These are phyloP conservation scores for Amphicarpaea edgeworthii DNA, from an alignment of 306 rosid species.

Conservation along the genomic window DNA sequence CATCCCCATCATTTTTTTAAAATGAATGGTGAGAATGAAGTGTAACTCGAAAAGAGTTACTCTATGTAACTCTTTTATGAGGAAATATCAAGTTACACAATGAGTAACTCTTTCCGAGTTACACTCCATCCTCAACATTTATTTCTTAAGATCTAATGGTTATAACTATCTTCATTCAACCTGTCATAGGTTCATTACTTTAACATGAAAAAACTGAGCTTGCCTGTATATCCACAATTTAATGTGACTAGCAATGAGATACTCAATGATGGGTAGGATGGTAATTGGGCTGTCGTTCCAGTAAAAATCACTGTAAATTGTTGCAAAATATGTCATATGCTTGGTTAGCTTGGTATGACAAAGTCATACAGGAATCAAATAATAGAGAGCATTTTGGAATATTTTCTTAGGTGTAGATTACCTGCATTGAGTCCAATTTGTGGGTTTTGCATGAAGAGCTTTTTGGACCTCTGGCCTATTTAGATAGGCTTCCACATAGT, in stretches of 20 bases:
- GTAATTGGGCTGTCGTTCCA: conserved; percentile 49
- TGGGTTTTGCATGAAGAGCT: conserved; percentile 63
- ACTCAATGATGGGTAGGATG: conserved; percentile 42
- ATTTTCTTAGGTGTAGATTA: conserved; percentile 11
- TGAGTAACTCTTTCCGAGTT: no score
- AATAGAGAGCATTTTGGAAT: no score
- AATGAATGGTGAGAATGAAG: no score
- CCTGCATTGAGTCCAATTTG: conserved; percentile 60
- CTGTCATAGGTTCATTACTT: neutral
- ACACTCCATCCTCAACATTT: no score
- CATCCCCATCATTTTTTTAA: no score
- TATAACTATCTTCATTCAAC: no score
- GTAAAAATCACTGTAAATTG: conserved; percentile 10
- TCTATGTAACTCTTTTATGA: no score
- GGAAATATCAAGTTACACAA: no score
- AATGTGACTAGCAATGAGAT: conserved; percentile 35
- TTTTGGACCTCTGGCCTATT: conserved; percentile 62
- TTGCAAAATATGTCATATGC: neutral
- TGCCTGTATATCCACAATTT: conserved; percentile 55
- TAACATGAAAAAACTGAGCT: neutral
- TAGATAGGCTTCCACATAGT: conserved; percentile 51
- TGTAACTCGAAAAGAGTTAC: no score
- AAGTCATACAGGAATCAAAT: no score
- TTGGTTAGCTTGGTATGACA: neutral
- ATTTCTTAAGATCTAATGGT: no score